These are phyloP conservation scores for Trichosporon ovoides DNA, from an alignment of 1,284 basidiomycete species.

Conservation along the genomic window DNA sequence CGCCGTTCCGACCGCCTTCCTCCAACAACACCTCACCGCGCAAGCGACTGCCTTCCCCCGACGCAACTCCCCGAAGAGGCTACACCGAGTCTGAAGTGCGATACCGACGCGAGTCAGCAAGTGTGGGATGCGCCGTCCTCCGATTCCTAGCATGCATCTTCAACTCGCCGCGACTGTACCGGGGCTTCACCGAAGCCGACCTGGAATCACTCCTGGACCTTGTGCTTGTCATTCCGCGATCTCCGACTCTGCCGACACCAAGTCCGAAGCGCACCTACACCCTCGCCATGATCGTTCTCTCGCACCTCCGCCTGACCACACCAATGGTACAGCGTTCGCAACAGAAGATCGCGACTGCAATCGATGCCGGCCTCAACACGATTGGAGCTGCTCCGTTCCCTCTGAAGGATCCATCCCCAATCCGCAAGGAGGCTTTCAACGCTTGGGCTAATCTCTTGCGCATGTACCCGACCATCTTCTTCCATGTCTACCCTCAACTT, in stretches of 20 bases:
- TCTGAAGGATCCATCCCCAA: constrained; percentile 13
- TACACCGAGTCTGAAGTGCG: constrained; percentile 46
- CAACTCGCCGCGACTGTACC: constrained; percentile 28
- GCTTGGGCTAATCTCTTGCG: constrained; percentile 38
- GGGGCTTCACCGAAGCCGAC: constrained; percentile 42
- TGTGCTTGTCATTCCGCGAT: constrained; percentile 41
- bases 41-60: background rate
- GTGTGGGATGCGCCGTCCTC: constrained; percentile 38
- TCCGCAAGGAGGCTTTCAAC: constrained; percentile 36
- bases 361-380: constrained; percentile 33
- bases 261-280: constrained; percentile 46
- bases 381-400: constrained; percentile 3
- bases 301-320: constrained; percentile 34
- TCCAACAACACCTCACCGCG: background rate
- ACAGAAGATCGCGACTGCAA: constrained; percentile 36
- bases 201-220: constrained; percentile 37
- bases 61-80: constrained; percentile 20
- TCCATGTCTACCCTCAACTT: constrained; percentile 32
- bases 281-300: constrained; percentile 40
- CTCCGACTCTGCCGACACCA: constrained; percentile 41
- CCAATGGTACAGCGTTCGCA: constrained; percentile 30
- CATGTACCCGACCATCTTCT: constrained; percentile 39
- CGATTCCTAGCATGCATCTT: constrained; percentile 36
- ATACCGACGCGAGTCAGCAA: constrained; percentile 44
- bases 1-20: constrained; percentile 29